Evolutionary conservation across 192 early-diverging fungal genomes (phyloP).

Genomic region (Backusella tuberculispora): DNA sequence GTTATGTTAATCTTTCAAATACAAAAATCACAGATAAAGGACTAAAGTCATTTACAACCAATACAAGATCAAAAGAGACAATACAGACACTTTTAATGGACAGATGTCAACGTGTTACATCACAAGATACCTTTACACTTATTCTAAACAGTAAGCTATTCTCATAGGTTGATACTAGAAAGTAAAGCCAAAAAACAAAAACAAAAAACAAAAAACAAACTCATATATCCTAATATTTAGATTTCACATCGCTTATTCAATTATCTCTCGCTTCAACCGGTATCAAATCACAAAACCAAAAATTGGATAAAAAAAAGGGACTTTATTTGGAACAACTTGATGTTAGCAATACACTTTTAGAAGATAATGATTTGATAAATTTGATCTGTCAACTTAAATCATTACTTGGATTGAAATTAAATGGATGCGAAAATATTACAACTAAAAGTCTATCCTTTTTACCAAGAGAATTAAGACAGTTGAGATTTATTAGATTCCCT

Average conservation of each 20-base stretch:
- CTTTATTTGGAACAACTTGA: constrained; percentile 1
- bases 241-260: constrained; percentile 13
- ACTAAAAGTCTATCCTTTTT: not conserved
- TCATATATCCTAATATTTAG: constrained; percentile 8
- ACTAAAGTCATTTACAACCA: constrained; percentile 33
- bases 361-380: constrained; percentile 1
- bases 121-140: constrained; percentile 28
- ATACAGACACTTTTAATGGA: constrained; percentile 46
- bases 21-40: constrained; percentile 61
- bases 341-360: constrained; percentile 10
- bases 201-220: no score
- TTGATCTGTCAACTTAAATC: not conserved
- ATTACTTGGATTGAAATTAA: constrained; percentile 1
- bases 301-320: not conserved
- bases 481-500: constrained; percentile 52
- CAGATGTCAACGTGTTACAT: constrained; percentile 40
- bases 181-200: no score
- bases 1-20: constrained; percentile 44
- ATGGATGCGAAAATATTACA: constrained; percentile 12
- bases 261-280: constrained; percentile 32
- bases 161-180: not conserved
- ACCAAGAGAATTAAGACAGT: constrained; percentile 24
- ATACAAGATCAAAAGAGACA: constrained; percentile 28
- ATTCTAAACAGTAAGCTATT: constrained; percentile 35
- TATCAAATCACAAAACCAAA: constrained; percentile 34